A percentile compares a stretch with the other conserved stretches of the same genome.
Conservation (phyloP, 805 yeast species). For the Vanderwaltozyma polyspora region DNA sequence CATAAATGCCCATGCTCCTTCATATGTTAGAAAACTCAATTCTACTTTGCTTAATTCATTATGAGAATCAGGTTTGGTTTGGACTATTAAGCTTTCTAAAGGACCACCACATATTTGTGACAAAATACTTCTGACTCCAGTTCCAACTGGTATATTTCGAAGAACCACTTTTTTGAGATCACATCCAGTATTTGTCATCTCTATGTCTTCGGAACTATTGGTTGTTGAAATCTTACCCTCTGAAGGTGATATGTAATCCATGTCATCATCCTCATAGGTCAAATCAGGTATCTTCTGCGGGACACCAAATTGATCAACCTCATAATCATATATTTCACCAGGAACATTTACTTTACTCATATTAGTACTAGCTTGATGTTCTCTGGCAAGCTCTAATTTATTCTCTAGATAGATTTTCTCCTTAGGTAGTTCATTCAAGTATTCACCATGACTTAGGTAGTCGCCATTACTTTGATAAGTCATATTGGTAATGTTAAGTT, state of each 20-base stretch:
- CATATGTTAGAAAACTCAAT: slow-evolving; percentile 40
- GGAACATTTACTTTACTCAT: background rate
- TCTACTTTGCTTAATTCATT: slow-evolving; percentile 29
- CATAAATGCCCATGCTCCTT: slow-evolving; percentile 45
- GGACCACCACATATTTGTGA: slow-evolving; percentile 61
- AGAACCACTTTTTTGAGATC: slow-evolving; percentile 20
- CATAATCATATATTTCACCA: slow-evolving; percentile 2
- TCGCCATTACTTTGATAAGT: background rate
- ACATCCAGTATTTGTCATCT: background rate
- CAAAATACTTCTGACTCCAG: slow-evolving; percentile 41
- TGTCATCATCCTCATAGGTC: slow-evolving; percentile 3
- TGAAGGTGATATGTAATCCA: slow-evolving; percentile 1
- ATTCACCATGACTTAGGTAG: too few relatives aligned
- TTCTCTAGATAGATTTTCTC: background rate
- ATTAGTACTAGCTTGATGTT: background rate
- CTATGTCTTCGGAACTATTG: background rate
- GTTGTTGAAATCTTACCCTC: background rate
- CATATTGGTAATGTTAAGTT: background rate
- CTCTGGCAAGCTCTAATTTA: background rate
- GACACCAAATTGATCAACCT: slow-evolving; percentile 6
- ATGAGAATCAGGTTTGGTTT: slow-evolving; percentile 5
- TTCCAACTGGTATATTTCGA: slow-evolving; percentile 30
- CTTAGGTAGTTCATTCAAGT: background rate
- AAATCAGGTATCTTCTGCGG: slow-evolving; percentile 9
- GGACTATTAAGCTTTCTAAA: slow-evolving; percentile 37